These are phyloP conservation scores for Hydnomerulius pinastri DNA, from an alignment of 768 basidiomycete species.

Conservation along the genomic window DNA sequence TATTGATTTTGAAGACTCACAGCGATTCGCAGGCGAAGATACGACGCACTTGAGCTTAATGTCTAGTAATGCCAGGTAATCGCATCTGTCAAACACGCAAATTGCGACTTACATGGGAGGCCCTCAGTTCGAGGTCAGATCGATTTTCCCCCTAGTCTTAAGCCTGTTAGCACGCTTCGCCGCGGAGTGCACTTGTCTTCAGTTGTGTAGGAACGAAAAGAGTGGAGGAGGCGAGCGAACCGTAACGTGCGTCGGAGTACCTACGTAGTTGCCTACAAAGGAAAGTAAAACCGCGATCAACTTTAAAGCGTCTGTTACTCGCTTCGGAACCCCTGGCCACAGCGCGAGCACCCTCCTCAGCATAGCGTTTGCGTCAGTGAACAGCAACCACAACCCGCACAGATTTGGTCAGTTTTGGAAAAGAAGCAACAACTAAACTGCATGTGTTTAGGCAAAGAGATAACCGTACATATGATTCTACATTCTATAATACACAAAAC, in stretches of 20 bases:
- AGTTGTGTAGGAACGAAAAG: too few species aligned
- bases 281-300: too few species aligned
- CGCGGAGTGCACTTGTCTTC: neutral
- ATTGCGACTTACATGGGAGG: too few species aligned
- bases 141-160: constrained; percentile 15
- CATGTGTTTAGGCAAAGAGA: constrained; percentile 15
- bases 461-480: constrained; percentile 24
- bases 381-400: too few species aligned
- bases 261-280: too few species aligned
- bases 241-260: too few species aligned
- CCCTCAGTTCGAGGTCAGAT: constrained; percentile 64
- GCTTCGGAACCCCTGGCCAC: too few species aligned
- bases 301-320: too few species aligned
- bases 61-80: constrained; percentile 70
- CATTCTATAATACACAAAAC: constrained; percentile 22
- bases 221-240: too few species aligned
- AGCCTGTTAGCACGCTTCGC: neutral
- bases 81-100: constrained; percentile 82
- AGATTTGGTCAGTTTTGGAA: neutral
- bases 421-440: neutral
- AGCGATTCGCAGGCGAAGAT: neutral
- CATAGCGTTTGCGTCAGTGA: too few species aligned
- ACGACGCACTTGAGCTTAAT: neutral
- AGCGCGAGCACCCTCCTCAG: too few species aligned
- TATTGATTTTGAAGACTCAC: too few species aligned